Base-by-base conservation (phyloP, 2,329 filamentous ascomycete genomes). In the Sporothrix variecibatus region DNA sequence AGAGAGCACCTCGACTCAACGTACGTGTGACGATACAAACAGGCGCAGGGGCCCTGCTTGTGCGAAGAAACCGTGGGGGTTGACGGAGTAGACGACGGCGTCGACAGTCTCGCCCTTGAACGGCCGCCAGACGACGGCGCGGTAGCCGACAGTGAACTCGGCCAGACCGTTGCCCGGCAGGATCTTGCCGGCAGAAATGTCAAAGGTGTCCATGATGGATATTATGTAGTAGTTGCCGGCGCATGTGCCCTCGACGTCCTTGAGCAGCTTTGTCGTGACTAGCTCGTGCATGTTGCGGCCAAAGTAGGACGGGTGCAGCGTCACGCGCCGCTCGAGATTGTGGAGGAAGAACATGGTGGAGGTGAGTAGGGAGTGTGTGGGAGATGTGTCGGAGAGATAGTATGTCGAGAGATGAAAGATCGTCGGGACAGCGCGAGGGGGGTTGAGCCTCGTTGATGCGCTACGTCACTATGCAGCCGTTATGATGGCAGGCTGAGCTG, bases 71-170 rank as follows among this genome's bases (percentile, higher is more conserved):
- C 94, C 96, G 78, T 96, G 93, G 38, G 92, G 91, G 81, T 98
- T 97, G 78, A 98, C 94, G 34, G 93, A 95, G 77, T 92, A 93
- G 75, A 98, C 95, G 78, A 97, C 91, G 58, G 94, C 95, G 87
- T 99, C 96, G 80, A 98, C 96, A 82, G 96, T 97, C 87, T 99
- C 96, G 80, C 96, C 95, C 84, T 96, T 95, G 87, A 98, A 99
- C 12, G 96, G 96, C 80, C 95, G 90, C 95, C 95, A 99, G 74
- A 99, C 94, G 75, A 99, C 95, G 72, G 96, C 96, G 75, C 95
- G 93, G 82, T 98, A 99, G 79, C 93, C 91, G 67, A 99, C 94
- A 0, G 93, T 97, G 81, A 98, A 99, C 83, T 98, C 94, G 26
- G 96, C 95, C 78, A 97, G 88, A 11, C 95, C 96, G 76, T 93